Base-by-base conservation (phyloP, 192 early-diverging fungal genomes). In the Mortierella hygrophila region DNA sequence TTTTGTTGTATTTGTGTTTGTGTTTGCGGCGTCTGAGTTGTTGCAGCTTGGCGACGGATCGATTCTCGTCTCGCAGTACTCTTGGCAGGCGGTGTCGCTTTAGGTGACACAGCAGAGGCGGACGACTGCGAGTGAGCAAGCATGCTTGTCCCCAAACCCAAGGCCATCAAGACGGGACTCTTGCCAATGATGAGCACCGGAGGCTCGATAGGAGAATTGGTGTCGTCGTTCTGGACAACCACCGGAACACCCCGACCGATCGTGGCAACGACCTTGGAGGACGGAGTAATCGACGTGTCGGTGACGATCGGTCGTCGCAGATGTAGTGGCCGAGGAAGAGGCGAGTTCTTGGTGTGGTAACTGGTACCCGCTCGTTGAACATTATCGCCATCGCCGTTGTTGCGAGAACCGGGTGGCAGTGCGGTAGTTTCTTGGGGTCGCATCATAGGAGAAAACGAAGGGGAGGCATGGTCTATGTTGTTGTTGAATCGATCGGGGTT, bases 241-340 rank as follows among this genome's bases (percentile, higher is more conserved):
- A 35, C 18, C 35, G 16, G 49, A 57, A 55, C 47, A 54, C 26
- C 73, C 52, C 73, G 52, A 37, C 35, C 46, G 21, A 75, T 70
- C 20, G 63, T 46, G 4, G 74, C 44, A 42, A 71, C 72, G 26
- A 71, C 73, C 20, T 40, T 75, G 44, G 71, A n/a, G 21, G 74
- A 75, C 2, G 80, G 37, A 9, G 49, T 69, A 3, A 75, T 76
- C 6, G 47, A 47, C 6, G n/a, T 55, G 40, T 72, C 74, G 1
- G 80, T 55, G 29, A 82, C 41, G n/a, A 76, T 26, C 13, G 80
- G 74, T 9, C 80, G 73, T 29, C 29, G 42, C 20, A 71, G 26
- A 23, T 71, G 46, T 40, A 82, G 42, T 3, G 80, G 80, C 6
- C 80, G 74, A 70, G 80, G 80, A 2, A 82, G 49, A n/a, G 47